A percentile compares a stretch with the other conserved stretches of the same genome.
Evolutionary conservation across 1,139 yeast species (phyloP).

Genomic region (Yamadazyma dendronema): DNA sequence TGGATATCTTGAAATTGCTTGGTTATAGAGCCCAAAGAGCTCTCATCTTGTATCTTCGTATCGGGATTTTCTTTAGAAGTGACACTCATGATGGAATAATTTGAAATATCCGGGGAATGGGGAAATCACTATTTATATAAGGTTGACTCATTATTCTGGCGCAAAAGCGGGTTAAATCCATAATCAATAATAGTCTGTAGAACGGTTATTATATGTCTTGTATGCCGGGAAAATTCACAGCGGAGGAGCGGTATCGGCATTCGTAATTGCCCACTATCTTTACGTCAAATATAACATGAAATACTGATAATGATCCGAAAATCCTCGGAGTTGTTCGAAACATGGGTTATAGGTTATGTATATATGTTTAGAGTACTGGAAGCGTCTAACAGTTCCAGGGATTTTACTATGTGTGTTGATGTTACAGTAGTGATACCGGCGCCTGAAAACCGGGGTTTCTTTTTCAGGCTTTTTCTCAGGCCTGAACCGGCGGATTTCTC

Average conservation of each 20-base stretch:
- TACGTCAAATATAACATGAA: too few relatives aligned
- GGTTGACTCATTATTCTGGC: not conserved
- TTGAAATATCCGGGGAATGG: not conserved
- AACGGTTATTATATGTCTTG: not conserved
- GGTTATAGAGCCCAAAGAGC: not conserved
- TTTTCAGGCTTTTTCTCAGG: not conserved
- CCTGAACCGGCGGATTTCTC: not conserved
- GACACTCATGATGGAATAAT: not conserved
- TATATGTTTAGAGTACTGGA: too few relatives aligned
- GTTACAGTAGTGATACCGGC: too few relatives aligned
- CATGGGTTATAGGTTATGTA: too few relatives aligned
- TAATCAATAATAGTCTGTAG: not conserved
- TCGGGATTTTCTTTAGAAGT: not conserved
- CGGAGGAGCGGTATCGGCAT: conserved; percentile 1
- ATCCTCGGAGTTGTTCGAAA: too few relatives aligned
- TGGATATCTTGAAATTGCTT: not conserved
- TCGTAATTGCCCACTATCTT: not conserved
- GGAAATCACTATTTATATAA: not conserved
- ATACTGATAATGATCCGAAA: too few relatives aligned
- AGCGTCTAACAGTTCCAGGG: too few relatives aligned
- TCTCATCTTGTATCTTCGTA: conserved; percentile 1
- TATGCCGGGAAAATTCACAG: not conserved
- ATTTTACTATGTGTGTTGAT: too few relatives aligned
- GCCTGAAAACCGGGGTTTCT: not conserved
- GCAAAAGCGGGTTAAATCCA: not conserved